Conservation (phyloP, 371 early-diverging fungal genomes). For the Syncephalis fuscata region DNA sequence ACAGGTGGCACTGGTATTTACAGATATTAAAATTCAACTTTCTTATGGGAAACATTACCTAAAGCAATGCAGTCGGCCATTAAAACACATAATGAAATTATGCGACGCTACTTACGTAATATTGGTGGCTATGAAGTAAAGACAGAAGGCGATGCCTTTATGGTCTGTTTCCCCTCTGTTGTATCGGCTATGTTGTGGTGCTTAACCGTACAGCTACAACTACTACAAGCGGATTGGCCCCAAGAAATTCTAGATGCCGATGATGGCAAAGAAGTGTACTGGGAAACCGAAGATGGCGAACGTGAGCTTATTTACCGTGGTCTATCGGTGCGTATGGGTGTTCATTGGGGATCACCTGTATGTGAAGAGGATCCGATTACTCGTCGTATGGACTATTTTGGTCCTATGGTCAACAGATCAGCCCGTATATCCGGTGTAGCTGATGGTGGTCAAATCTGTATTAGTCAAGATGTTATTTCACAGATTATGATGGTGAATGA, state of each 20-base stretch:
- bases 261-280: conserved; percentile 62
- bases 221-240: conserved; percentile 85
- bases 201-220: conserved; percentile 68
- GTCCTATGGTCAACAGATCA: conserved; percentile 83
- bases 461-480: conserved; percentile 41
- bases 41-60: conserved; percentile 81
- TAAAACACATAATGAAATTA: conserved; percentile 71
- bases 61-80: conserved; percentile 80
- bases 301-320: conserved; percentile 66
- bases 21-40: conserved; percentile 92
- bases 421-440: conserved; percentile 76
- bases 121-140: conserved; percentile 94
- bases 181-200: conserved; percentile 82
- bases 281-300: conserved; percentile 15
- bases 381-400: conserved; percentile 92
- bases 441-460: conserved; percentile 83
- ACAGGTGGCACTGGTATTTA: conserved; percentile 80
- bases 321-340: conserved; percentile 87
- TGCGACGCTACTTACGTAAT: conserved; percentile 66
- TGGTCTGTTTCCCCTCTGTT: conserved; percentile 83
- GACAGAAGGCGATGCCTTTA: conserved; percentile 94
- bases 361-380: conserved; percentile 84
- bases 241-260: conserved; percentile 63
- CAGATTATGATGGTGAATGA: conserved; percentile 23
- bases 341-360: conserved; percentile 84